Conservation (phyloP, 176 grass and related monocot genomes). For the Olyra latifolia region DNA sequence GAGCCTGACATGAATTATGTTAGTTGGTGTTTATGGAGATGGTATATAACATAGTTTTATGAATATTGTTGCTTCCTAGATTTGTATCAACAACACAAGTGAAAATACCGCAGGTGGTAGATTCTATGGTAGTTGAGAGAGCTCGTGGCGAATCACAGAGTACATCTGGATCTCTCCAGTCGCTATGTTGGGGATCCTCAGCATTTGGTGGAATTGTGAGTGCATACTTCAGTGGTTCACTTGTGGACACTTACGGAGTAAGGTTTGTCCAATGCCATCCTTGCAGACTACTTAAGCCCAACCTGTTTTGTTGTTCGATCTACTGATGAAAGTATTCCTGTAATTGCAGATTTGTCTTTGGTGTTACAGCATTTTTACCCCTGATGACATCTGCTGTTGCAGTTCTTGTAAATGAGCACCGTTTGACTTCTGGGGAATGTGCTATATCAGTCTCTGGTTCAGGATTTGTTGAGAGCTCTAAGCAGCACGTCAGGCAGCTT, state of each 20-base stretch:
- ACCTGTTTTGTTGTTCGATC: conserved; percentile 29
- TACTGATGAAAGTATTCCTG: conserved; percentile 43
- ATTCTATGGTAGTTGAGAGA: conserved; percentile 99
- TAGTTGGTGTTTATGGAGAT: neutral
- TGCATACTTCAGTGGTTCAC: conserved; percentile 94
- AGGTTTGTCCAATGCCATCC: conserved; percentile 55
- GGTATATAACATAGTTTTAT: neutral
- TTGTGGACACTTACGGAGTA: conserved; percentile 93
- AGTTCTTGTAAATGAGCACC: conserved; percentile 91
- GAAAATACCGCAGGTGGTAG: conserved; percentile 72
- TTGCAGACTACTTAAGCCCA: neutral
- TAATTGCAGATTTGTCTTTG: conserved; percentile 94
- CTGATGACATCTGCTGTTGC: conserved; percentile 97
- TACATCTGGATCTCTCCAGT: conserved; percentile 96
- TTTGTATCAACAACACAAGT: conserved; percentile 33
- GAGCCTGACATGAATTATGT: neutral
- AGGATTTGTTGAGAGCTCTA: conserved; percentile 82
- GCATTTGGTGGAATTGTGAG: conserved; percentile 98
- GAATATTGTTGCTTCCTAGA: conserved; percentile 30
- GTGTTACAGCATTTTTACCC: conserved; percentile 95
- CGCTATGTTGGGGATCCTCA: conserved; percentile 97
- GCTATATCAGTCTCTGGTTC: conserved; percentile 51
- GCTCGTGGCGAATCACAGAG: conserved; percentile 97
- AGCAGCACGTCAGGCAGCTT: conserved; percentile 76
- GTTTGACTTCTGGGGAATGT: conserved; percentile 40